Percentiles rank a stretch among this genome's conserved stretches.
phyloP scores from a whole-genome alignment of 441 rosid genomes.

The Arabidopsis lyrata region DNA sequence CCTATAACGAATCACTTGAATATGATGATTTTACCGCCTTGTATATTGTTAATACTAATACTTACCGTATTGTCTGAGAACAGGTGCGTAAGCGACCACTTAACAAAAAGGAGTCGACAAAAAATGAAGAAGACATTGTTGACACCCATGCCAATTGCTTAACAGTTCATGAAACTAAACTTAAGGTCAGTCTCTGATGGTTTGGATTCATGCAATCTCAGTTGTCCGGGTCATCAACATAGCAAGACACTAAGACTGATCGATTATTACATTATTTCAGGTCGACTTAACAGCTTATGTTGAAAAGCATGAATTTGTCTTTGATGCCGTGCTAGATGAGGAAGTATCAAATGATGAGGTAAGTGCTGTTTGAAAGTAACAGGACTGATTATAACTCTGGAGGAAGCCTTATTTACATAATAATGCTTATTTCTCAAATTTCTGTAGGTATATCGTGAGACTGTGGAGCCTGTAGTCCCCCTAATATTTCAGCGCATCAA shows the following conservation, averaged over 20 bases:
- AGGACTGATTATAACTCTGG: background rate
- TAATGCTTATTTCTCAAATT: slow-evolving; percentile 19
- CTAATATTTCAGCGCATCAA: slow-evolving; percentile 83
- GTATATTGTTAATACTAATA: slow-evolving; percentile 20
- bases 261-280: slow-evolving; percentile 49
- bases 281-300: slow-evolving; percentile 90
- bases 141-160: slow-evolving; percentile 76
- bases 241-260: slow-evolving; percentile 18
- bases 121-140: slow-evolving; percentile 94
- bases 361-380: slow-evolving; percentile 24
- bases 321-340: slow-evolving; percentile 84
- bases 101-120: slow-evolving; percentile 91
- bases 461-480: slow-evolving; percentile 90
- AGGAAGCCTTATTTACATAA: slow-evolving; percentile 16
- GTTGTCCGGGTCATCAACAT: background rate
- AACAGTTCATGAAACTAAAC: slow-evolving; percentile 95
- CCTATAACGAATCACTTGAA: background rate
- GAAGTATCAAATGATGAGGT: slow-evolving; percentile 89
- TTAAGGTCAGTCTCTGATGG: slow-evolving; percentile 62
- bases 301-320: slow-evolving; percentile 89
- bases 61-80: slow-evolving; percentile 26
- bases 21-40: background rate
- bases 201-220: slow-evolving; percentile 22
- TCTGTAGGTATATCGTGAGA: slow-evolving; percentile 77
- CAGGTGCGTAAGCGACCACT: slow-evolving; percentile 99